Evolutionary conservation across 306 rosid species (phyloP), one percentile per base, ranked within the genome.

Genomic region (Vigna hirtella): DNA sequence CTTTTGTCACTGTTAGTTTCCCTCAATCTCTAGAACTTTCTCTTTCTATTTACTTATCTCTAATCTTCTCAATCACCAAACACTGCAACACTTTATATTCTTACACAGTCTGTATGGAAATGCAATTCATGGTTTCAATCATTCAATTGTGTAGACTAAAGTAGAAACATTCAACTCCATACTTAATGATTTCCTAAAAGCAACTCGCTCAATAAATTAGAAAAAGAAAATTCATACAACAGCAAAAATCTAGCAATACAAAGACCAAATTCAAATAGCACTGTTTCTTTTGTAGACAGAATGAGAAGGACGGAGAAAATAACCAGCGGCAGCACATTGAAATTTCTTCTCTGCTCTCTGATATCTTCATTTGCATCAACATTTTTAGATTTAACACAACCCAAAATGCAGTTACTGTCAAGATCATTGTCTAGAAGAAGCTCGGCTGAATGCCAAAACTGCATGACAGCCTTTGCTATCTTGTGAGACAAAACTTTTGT

Each of bases 401-500:
- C 70, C 38, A 68, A 28, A 70, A 66, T 24, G 47, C 77, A 42
- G 68, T 81, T 57, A 78, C 56, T 51, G 40, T 68, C 66, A 66
- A 74, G 83, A 79, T 59, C 66, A 56, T 70, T 63, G 72, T 69
- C 79, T 68, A 85, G 56, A 82, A 68, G 81, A 76, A 69, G 76
- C 92, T 83, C 97, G 82, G 89, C 93, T 50, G 93, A 87, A 83
- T 76, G 78, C 98, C 98, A 93, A 86, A 93, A 93, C 83, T 89
- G 89, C 83, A 85, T 81, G 75, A 93, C 93, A 77, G 90, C 89
- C 81, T 86, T 89, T 8, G 96, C 91, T 81, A 89, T 81, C 74
- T 76, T 70, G 80, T 82, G 96, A 79, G 98, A 87, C 80, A 89
- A 82, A 82, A 66, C 64, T 83, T 84, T 90, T 47, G 80, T 48